Conservation (phyloP, 73 alveolate species). For the Breviolum minutum region DNA sequence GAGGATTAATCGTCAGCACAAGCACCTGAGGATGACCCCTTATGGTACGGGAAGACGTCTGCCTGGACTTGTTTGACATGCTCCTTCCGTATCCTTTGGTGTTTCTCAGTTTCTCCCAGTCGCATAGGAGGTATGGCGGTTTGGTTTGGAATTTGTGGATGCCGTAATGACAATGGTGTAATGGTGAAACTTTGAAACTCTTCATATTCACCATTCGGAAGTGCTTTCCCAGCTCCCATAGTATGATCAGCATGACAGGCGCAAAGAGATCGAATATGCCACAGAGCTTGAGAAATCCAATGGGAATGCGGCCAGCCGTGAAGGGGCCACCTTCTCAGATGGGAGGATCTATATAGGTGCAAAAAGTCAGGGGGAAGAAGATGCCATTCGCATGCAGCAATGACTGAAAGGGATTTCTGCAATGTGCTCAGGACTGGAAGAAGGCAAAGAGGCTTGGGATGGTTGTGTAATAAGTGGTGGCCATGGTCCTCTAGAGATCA, state of each 20-base stretch:
- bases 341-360: too few relatives aligned
- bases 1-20: not conserved
- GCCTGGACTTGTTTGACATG: constrained; percentile 13
- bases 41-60: constrained; percentile 86
- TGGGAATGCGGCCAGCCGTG: constrained; percentile 94
- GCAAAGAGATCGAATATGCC: constrained; percentile 85
- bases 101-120: not conserved
- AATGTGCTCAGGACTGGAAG: constrained; percentile 67
- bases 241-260: constrained; percentile 3
- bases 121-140: not conserved
- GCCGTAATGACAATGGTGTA: too few relatives aligned
- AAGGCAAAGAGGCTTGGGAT: constrained; percentile 77
- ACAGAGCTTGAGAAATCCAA: constrained; percentile 90
- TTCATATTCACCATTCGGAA: too few relatives aligned
- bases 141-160: too few relatives aligned
- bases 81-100: not conserved
- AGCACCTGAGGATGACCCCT: constrained; percentile 74
- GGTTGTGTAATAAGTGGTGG: not conserved
- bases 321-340: constrained; percentile 48
- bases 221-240: too few relatives aligned
- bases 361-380: not conserved
- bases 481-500: too few relatives aligned
- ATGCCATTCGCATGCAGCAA: too few relatives aligned
- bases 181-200: too few relatives aligned
- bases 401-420: too few relatives aligned